Conservation (phyloP, 345 rosid genomes). For the Zanthoxylum bungeanum region DNA sequence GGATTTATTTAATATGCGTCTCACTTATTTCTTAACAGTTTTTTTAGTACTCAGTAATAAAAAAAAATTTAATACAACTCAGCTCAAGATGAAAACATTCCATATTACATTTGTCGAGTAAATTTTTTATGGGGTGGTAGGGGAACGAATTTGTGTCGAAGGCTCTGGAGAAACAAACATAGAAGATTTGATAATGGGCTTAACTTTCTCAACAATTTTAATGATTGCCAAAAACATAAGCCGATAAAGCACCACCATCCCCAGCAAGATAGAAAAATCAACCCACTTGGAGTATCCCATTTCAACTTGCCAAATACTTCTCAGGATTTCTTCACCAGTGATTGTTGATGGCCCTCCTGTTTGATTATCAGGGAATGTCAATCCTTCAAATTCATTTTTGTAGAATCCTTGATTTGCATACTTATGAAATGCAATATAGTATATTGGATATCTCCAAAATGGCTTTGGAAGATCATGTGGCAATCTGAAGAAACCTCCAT, state of each 20-base stretch:
- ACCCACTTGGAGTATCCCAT: conserved; percentile 35
- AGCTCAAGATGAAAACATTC: no score
- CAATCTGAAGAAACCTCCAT: conserved; percentile 45
- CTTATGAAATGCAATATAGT: conserved; percentile 33
- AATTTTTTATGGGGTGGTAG: neutral
- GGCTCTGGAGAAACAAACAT: neutral
- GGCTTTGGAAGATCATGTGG: conserved; percentile 43
- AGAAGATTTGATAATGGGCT: conserved; percentile 18
- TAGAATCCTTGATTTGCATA: conserved; percentile 30
- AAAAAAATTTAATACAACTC: no score
- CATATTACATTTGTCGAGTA: no score
- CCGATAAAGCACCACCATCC: conserved; percentile 28
- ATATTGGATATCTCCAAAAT: conserved; percentile 45
- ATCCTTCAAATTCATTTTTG: conserved; percentile 33
- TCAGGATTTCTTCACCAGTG: conserved; percentile 32
- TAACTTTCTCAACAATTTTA: conserved; percentile 22
- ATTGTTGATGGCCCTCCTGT: conserved; percentile 7
- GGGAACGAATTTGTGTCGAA: neutral
- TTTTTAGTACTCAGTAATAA: no score
- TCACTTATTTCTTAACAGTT: no score
- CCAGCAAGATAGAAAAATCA: conserved; percentile 26
- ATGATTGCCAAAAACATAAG: conserved; percentile 29
- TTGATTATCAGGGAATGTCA: conserved; percentile 23
- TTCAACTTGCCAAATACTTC: conserved; percentile 28
- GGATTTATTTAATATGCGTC: no score